A percentile compares a stretch with the other conserved stretches of the same genome.
These are phyloP conservation scores for Pleurotus pulmonarius DNA, from an alignment of 768 basidiomycete species.

Conservation along the genomic window DNA sequence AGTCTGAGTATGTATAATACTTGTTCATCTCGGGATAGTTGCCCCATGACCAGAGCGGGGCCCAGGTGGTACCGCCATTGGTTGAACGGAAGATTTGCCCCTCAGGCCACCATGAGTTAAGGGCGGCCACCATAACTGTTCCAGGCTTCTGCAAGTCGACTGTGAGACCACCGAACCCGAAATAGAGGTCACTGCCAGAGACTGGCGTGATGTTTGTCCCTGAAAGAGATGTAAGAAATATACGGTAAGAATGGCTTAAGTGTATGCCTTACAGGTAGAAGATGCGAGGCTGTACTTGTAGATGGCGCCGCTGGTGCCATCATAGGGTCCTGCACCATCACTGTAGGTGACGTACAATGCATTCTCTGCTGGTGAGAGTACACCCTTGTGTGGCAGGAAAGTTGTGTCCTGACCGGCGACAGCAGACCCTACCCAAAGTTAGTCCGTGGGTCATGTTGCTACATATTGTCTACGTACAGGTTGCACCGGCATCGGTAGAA, in stretches of 20 bases:
- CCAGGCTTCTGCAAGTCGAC: conserved; percentile 60
- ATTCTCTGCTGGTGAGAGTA: conserved; percentile 54
- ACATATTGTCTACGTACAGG: conserved; percentile 36
- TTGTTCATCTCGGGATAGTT: conserved; percentile 25
- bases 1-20: conserved; percentile 33
- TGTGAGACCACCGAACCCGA: conserved; percentile 60
- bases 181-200: conserved; percentile 52
- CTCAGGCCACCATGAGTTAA: conserved; percentile 65
- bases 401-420: conserved; percentile 54
- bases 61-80: conserved; percentile 37
- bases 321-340: conserved; percentile 63
- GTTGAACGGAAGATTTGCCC: conserved; percentile 63
- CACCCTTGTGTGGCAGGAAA: conserved; percentile 64
- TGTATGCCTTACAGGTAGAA: conserved; percentile 33
- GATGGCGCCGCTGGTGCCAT: conserved; percentile 48
- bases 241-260: not conserved
- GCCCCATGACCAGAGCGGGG: conserved; percentile 33
- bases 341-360: conserved; percentile 59
- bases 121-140: conserved; percentile 64
- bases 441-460: not conserved
- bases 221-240: conserved; percentile 8
- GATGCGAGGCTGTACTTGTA: conserved; percentile 51
- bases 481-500: conserved; percentile 50
- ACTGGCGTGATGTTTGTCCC: conserved; percentile 65
- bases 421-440: conserved; percentile 44